These are phyloP conservation scores for Ophiostoma quercus DNA, from an alignment of 2,329 filamentous ascomycete genomes.

Conservation along the genomic window DNA sequence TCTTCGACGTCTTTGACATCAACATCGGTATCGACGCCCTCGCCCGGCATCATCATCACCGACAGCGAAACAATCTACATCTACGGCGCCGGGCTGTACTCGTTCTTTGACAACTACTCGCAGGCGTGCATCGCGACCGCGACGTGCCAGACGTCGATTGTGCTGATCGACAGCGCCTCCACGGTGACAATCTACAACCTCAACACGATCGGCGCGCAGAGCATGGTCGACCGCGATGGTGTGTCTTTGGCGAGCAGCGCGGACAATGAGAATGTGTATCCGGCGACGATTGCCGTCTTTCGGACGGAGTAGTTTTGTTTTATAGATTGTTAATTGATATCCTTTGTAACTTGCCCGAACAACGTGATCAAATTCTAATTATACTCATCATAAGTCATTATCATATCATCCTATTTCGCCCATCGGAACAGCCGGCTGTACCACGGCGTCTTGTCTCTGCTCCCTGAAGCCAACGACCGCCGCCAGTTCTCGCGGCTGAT, in stretches of 20 bases:
- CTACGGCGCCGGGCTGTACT: constrained; percentile 63
- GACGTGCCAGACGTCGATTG: constrained; percentile 45
- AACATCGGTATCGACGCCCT: too few species aligned
- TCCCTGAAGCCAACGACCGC: neutral
- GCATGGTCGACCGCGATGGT: constrained; percentile 39
- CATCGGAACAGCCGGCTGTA: neutral
- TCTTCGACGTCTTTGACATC: too few species aligned
- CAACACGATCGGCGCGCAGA: constrained; percentile 42
- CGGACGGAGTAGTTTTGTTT: constrained; percentile 7
- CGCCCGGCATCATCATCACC: too few species aligned
- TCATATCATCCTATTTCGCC: neutral
- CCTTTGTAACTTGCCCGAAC: too few species aligned
- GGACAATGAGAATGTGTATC: constrained; percentile 40
- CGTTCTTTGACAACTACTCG: constrained; percentile 62
- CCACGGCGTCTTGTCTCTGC: neutral
- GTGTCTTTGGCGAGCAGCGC: constrained; percentile 34
- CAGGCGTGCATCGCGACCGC: constrained; percentile 42
- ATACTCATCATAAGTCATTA: too few species aligned
- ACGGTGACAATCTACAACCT: constrained; percentile 41
- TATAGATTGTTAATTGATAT: neutral
- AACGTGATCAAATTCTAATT: too few species aligned
- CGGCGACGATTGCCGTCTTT: constrained; percentile 37
- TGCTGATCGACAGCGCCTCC: constrained; percentile 32
- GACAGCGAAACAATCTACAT: constrained; percentile 39
- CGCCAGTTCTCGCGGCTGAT: neutral